These are phyloP conservation scores for Boletus barrowsii DNA, from an alignment of 768 basidiomycete species.

Conservation along the genomic window DNA sequence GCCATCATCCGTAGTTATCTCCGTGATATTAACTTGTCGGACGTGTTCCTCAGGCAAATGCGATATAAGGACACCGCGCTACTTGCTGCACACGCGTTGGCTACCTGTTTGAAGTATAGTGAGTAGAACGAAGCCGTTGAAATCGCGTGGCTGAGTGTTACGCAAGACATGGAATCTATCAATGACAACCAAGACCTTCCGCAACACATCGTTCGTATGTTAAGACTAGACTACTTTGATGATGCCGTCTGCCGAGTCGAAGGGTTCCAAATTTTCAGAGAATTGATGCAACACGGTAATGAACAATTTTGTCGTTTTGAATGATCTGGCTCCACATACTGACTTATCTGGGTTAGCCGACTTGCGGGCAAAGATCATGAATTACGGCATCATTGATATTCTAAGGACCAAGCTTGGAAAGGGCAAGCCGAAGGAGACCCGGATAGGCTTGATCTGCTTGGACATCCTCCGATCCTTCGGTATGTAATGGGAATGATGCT, in stretches of 20 bases:
- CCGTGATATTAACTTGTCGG: constrained; percentile 1
- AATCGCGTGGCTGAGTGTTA: background rate
- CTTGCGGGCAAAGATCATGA: constrained; percentile 6
- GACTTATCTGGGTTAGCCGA: constrained; percentile 2
- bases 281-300: constrained; percentile 21
- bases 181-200: constrained; percentile 7
- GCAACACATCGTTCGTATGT: constrained; percentile 15
- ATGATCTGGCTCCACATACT: background rate
- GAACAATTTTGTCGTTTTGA: background rate
- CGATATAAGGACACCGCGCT: too few relatives aligned
- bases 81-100: too few relatives aligned
- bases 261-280: constrained; percentile 20
- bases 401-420: constrained; percentile 8
- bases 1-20: constrained; percentile 5
- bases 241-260: constrained; percentile 18
- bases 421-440: too few relatives aligned
- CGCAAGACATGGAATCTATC: constrained; percentile 15
- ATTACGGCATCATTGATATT: constrained; percentile 10
- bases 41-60: constrained; percentile 17
- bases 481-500: too few relatives aligned
- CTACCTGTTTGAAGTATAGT: too few relatives aligned
- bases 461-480: too few relatives aligned
- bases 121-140: background rate
- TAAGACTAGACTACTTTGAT: constrained; percentile 20
- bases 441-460: too few relatives aligned